Conservation (phyloP, 768 basidiomycete species). For the Chlorophyllum brunneum region DNA sequence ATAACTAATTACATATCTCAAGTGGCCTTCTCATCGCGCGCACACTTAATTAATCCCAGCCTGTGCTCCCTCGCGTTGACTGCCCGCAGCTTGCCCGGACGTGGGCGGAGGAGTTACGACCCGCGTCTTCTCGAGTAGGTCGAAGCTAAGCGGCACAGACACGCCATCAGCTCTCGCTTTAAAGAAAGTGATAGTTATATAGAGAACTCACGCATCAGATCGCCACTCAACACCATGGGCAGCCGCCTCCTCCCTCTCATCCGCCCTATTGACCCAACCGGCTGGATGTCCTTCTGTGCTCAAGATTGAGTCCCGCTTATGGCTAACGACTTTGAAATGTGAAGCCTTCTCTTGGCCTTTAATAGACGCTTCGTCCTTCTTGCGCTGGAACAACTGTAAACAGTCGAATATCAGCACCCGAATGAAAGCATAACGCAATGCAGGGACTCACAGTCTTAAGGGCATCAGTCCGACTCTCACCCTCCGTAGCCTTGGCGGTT, state of each 20-base stretch:
- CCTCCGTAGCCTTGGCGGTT: conserved; percentile 42
- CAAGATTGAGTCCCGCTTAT: conserved; percentile 68
- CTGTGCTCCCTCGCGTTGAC: too few relatives aligned
- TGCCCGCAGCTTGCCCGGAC: too few relatives aligned
- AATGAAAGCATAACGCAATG: background rate
- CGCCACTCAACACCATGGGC: conserved; percentile 7
- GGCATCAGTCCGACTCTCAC: conserved; percentile 37
- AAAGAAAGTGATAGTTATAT: background rate
- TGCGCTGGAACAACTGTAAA: conserved; percentile 56
- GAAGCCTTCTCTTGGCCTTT: conserved; percentile 30
- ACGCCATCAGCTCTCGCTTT: background rate
- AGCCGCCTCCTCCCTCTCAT: conserved; percentile 34
- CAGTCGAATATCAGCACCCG: conserved; percentile 5
- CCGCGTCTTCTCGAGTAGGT: background rate
- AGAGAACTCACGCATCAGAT: conserved; percentile 13
- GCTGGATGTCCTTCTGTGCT: conserved; percentile 55
- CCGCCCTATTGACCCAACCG: conserved; percentile 66
- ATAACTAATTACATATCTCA: too few relatives aligned
- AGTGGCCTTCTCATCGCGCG: too few relatives aligned
- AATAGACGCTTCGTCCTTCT: conserved; percentile 37
- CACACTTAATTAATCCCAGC: too few relatives aligned
- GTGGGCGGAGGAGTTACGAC: background rate
- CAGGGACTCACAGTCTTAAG: conserved; percentile 50
- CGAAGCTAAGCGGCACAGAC: background rate
- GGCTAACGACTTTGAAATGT: conserved; percentile 78